Evolutionary conservation across 2,329 filamentous ascomycete species (phyloP).

Genomic region (Aspergillus niger): DNA sequence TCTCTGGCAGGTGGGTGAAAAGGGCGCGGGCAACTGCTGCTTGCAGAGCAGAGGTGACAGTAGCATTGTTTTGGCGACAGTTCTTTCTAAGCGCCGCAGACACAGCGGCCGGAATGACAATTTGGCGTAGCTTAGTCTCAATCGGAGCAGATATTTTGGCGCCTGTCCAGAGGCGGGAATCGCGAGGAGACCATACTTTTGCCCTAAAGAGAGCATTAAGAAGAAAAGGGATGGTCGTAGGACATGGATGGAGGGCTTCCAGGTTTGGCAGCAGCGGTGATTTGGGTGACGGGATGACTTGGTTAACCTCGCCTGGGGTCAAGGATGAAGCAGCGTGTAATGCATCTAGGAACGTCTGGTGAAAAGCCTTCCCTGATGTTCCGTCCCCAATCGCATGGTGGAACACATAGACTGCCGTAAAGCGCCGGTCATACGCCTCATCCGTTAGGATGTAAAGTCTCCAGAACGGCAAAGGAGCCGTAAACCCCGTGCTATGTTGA

Average conservation of each 20-base stretch:
- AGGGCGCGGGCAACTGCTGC: constrained; percentile 42
- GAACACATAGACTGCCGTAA: constrained; percentile 50
- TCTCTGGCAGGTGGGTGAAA: constrained; percentile 33
- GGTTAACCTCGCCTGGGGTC: constrained; percentile 20
- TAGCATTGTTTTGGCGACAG: constrained; percentile 43
- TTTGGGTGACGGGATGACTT: constrained; percentile 25
- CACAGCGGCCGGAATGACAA: constrained; percentile 34
- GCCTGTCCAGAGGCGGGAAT: constrained; percentile 41
- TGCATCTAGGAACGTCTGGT: constrained; percentile 44
- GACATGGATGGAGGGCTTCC: constrained; percentile 44
- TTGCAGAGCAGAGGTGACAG: constrained; percentile 46
- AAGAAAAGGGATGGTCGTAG: constrained; percentile 41
- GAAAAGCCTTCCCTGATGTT: constrained; percentile 49
- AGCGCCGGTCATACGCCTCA: constrained; percentile 26
- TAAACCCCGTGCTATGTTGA: constrained; percentile 47
- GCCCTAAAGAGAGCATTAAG: constrained; percentile 35
- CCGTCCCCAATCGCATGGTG: constrained; percentile 55
- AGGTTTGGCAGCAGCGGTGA: constrained; percentile 43
- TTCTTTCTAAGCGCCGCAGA: constrained; percentile 33
- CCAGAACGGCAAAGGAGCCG: constrained; percentile 46
- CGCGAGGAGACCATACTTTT: constrained; percentile 32
- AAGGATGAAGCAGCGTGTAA: constrained; percentile 26
- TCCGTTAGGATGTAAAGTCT: constrained; percentile 44
- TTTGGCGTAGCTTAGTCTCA: constrained; percentile 31
- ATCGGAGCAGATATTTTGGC: constrained; percentile 26